These are phyloP conservation scores for Daedaleopsis nitida DNA, from an alignment of 768 basidiomycete species.

Conservation along the genomic window DNA sequence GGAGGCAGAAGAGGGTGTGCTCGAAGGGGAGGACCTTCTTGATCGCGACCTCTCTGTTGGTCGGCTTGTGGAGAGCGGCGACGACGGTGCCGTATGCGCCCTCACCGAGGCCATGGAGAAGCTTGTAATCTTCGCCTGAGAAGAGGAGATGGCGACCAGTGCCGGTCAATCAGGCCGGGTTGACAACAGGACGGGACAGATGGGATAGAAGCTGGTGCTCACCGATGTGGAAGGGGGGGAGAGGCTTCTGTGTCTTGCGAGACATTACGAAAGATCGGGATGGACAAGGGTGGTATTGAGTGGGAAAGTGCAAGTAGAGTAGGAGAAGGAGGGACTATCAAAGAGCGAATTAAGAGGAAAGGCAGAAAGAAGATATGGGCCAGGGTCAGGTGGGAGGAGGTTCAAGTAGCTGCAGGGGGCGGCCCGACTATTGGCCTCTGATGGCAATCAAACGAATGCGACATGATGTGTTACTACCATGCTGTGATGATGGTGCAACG, in stretches of 20 bases:
- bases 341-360: constrained; percentile 1
- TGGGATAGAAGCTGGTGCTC: constrained; percentile 21
- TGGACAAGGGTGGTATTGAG: constrained; percentile 27
- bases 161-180: constrained; percentile 1
- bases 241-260: constrained; percentile 57
- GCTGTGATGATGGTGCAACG: constrained; percentile 7
- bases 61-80: constrained; percentile 83
- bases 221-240: constrained; percentile 78
- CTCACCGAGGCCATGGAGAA: constrained; percentile 77
- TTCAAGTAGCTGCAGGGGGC: constrained; percentile 5
- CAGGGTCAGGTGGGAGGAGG: not conserved
- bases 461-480: constrained; percentile 21
- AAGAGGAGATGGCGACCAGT: not conserved
- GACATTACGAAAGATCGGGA: constrained; percentile 42
- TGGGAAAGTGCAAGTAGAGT: constrained; percentile 25
- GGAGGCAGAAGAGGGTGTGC: constrained; percentile 87
- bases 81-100: constrained; percentile 91
- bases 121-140: constrained; percentile 70
- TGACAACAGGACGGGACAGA: not conserved
- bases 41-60: constrained; percentile 86
- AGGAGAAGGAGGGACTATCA: constrained; percentile 9
- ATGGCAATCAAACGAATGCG: constrained; percentile 17
- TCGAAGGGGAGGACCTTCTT: constrained; percentile 96
- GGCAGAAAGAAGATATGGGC: not conserved
- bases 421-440: constrained; percentile 1